Percentiles rank a stretch among this genome's conserved stretches.
phyloP scores from a whole-genome alignment of 306 rosid genomes.

The Vigna reflexopilosa region DNA sequence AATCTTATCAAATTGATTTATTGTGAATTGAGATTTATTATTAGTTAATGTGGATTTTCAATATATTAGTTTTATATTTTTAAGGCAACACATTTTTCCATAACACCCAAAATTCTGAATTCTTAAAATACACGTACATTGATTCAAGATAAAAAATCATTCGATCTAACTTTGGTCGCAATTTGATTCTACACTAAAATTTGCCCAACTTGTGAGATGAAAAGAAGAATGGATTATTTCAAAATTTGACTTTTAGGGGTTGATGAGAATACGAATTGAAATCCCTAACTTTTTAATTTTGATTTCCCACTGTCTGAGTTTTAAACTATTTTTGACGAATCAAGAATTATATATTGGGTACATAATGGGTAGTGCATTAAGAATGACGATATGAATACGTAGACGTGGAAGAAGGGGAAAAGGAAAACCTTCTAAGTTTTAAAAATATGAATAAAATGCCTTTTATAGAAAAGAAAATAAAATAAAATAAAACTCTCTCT shows the following conservation, averaged over 20 bases:
- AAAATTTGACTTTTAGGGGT: constrained; percentile 5
- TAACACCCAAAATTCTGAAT: background rate
- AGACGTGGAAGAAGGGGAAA: no score
- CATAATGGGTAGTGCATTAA: background rate
- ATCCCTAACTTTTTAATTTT: background rate
- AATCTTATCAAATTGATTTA: no score
- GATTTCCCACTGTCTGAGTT: background rate
- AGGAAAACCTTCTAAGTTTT: no score
- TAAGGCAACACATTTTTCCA: no score
- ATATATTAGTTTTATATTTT: no score
- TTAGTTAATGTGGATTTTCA: no score
- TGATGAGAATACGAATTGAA: constrained; percentile 23
- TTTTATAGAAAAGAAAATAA: no score
- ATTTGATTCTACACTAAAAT: background rate
- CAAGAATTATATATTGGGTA: background rate
- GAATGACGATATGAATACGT: background rate
- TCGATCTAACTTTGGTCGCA: background rate
- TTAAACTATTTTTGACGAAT: constrained; percentile 15
- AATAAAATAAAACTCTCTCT: no score
- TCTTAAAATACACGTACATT: constrained; percentile 16
- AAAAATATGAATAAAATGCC: no score
- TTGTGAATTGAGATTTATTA: no score
- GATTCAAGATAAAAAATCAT: no score
- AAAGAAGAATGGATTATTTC: background rate
- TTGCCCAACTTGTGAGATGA: background rate